Base-by-base conservation (phyloP, 2,329 filamentous ascomycete species). In the Dendrostoma leiphaemia region DNA sequence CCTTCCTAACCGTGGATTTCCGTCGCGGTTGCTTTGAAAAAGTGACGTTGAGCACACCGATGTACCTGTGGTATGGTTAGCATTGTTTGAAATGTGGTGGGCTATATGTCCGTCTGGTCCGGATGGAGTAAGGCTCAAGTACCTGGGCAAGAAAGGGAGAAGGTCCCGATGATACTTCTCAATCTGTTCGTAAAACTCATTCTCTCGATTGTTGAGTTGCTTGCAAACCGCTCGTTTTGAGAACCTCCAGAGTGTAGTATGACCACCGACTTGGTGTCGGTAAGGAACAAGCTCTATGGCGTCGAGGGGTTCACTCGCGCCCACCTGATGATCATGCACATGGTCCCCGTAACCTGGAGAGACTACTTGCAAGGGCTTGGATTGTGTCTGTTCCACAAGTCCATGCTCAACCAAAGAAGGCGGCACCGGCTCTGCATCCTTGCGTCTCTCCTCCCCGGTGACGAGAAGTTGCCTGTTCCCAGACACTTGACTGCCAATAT, bases 181-280 rank as follows among this genome's bases (percentile, higher is more conserved):
- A 64, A 97, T 90, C 51, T 88, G 94, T 72, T 99, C 94, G 71
- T 99, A 99, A 68, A 99, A 99, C 72, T 96, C 91, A 71, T 99
- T 99, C 69, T 99, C 94, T 65, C 93, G 84, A 69, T 96, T 99
- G 71, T 96, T 99, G 66, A 99, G 82, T 73, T 97, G 91, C 73
- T 99, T 99, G 79, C 94, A 99, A 10, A 99, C 92, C 53, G 94
- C 94, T 64, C 92, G 84, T 61, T 91, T 86, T 17, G 94, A 97
- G 68, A 99, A 97, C 38, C 93, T 88, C 82, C 96, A 99, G 32
- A 99, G 82, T 0, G 93, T 97, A 6, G 91, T 97, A 69, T 99
- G 94, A 1, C 94, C 94, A 55, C 94, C 94, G 52, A 99, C 94
- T 72, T 99, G 94, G 72, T 99, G 94, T 61, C 91, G 90, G 72